Evolutionary conservation across 805 yeast genomes (phyloP).

Genomic region (Metschnikowia bowlesiae): DNA sequence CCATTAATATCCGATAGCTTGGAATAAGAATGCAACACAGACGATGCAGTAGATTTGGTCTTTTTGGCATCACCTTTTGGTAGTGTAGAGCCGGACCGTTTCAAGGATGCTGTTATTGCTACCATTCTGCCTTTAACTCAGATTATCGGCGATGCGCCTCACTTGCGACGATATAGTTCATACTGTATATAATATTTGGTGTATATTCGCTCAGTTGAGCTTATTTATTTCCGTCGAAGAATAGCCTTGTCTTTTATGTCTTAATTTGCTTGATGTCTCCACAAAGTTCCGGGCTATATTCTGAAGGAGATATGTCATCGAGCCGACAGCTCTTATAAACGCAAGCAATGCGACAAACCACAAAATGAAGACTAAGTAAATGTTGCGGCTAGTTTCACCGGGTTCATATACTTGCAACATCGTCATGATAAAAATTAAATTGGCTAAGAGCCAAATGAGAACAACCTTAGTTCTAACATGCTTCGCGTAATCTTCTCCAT

Average conservation of each 20-base stretch:
- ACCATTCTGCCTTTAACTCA: slow-evolving; percentile 33
- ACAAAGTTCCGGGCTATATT: slow-evolving; percentile 33
- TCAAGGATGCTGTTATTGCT: slow-evolving; percentile 37
- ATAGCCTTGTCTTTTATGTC: slow-evolving; percentile 38
- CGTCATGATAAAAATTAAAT: slow-evolving; percentile 77
- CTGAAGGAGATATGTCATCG: slow-evolving; percentile 60
- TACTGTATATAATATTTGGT: background rate
- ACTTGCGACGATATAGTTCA: background rate
- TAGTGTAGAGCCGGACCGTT: slow-evolving; percentile 17
- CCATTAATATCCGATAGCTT: slow-evolving; percentile 44
- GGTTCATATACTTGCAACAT: slow-evolving; percentile 78
- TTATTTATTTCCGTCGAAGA: slow-evolving; percentile 30
- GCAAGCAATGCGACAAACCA: slow-evolving; percentile 93
- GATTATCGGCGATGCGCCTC: background rate
- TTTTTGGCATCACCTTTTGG: slow-evolving; percentile 22
- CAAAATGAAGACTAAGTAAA: slow-evolving; percentile 74
- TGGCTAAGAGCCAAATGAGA: slow-evolving; percentile 86
- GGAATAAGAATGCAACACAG: slow-evolving; percentile 47
- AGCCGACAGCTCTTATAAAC: slow-evolving; percentile 76
- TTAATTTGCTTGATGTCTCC: slow-evolving; percentile 38
- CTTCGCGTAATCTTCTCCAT: slow-evolving; percentile 83
- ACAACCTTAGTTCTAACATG: slow-evolving; percentile 94
- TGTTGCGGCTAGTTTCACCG: slow-evolving; percentile 54
- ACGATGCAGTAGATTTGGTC: slow-evolving; percentile 32
- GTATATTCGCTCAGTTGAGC: slow-evolving; percentile 20